Evolutionary conservation across 1,139 yeast genomes (phyloP), one percentile per base, ranked within the genome.

Genomic region (Zygosaccharomyces pseudobailii): DNA sequence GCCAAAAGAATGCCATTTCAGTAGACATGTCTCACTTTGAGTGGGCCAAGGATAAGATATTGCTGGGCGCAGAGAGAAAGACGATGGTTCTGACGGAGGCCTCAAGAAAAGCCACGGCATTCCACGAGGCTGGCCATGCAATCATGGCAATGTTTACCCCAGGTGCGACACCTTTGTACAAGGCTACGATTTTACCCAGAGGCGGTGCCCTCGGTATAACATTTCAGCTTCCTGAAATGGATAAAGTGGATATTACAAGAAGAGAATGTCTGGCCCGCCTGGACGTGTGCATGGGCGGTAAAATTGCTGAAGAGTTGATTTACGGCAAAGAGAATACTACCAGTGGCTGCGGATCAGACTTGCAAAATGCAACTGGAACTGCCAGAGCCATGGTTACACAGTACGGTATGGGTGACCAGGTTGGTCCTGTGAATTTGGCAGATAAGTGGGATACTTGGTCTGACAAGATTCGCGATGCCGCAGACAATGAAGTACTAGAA

Each of bases 211-310:
- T 92, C 47, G 99, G 99, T 64, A 82, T 94, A 45, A 92, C 98
- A 1, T 92, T 90, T 77, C 97, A 90, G 71, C 77, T 92, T 53
- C 98, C 98, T 3, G 98, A 94, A 66, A 89, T 90, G 95, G 99
- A 92, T 70, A 90, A 94, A 72, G 92, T 87, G 51, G 97, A 92
- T 62, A 85, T 87, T 70, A 87, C 96, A 38, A 86, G 80, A 66
- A 80, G 77, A 54, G 98, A 92, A 70, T 87, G 96, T 65, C 75
- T 85, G 55, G 97, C 98, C 0, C 75, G 95, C 55, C 71, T 92
- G 56, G 98, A 92, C 67, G 98, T 92, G 45, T 89, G 96, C 66
- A 92, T 92, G 98, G 99, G 98, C 52, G 99, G 99, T 53, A 90
- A 90, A 67, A 83, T 90, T 52, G 98, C 98, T 28, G 99, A 92